phyloP scores from a whole-genome alignment of 2,329 filamentous ascomycete species.

The Cytospora piceae region DNA sequence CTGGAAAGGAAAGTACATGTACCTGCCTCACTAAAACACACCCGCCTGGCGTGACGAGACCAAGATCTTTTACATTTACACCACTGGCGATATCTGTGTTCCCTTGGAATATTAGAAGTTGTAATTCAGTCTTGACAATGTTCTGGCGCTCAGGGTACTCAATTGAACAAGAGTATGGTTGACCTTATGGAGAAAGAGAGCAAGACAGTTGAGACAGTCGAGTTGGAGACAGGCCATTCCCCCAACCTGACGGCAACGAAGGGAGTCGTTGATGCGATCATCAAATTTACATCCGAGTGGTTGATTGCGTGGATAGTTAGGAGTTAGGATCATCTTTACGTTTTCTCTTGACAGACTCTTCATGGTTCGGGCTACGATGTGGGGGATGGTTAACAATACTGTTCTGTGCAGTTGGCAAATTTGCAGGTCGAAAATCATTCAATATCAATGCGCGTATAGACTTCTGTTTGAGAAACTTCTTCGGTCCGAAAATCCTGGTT shows the following conservation, averaged over 20 bases:
- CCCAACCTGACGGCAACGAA: constrained; percentile 22
- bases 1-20: constrained; percentile 16
- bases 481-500: too few relatives aligned
- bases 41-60: constrained; percentile 18
- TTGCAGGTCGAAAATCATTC: too few relatives aligned
- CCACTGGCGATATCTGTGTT: constrained; percentile 15
- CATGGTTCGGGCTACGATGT: too few relatives aligned
- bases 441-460: too few relatives aligned
- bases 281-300: constrained; percentile 6
- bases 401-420: too few relatives aligned
- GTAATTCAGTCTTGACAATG: too few relatives aligned
- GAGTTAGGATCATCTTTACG: too few relatives aligned
- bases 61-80: constrained; percentile 21
- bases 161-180: constrained; percentile 28
- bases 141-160: too few relatives aligned
- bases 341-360: too few relatives aligned
- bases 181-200: constrained; percentile 12
- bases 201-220: constrained; percentile 6
- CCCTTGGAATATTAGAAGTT: constrained; percentile 24
- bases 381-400: too few relatives aligned
- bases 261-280: constrained; percentile 19
- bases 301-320: too few relatives aligned
- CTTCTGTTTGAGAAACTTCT: too few relatives aligned
- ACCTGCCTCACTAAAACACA: background rate
- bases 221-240: constrained; percentile 25